Evolutionary conservation across 352 stramenopile genomes (phyloP).

Genomic region (Phytophthora hibernalis): DNA sequence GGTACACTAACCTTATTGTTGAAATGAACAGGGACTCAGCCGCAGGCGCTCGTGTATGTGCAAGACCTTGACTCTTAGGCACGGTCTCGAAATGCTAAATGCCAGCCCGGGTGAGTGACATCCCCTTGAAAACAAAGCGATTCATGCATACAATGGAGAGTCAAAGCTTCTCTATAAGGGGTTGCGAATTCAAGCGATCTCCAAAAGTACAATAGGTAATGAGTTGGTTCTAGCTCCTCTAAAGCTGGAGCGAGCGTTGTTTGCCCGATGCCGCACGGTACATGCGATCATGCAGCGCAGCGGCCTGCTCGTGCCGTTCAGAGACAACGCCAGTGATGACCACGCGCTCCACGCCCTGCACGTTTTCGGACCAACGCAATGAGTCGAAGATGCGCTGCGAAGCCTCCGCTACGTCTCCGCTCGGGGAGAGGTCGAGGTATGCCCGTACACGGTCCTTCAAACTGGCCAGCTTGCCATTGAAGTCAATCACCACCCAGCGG

Average conservation of each 20-base stretch:
- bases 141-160: conserved; percentile 15
- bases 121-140: conserved; percentile 10
- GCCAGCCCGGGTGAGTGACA: conserved; percentile 16
- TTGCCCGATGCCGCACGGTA: conserved; percentile 86
- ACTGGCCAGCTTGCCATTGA: conserved; percentile 56
- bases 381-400: conserved; percentile 85
- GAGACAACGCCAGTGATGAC: conserved; percentile 67
- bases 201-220: conserved; percentile 18
- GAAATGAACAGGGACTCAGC: conserved; percentile 58
- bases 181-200: conserved; percentile 25
- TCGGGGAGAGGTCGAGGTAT: conserved; percentile 83
- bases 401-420: conserved; percentile 72
- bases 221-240: conserved; percentile 18
- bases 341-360: conserved; percentile 72
- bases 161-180: conserved; percentile 26
- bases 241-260: conserved; percentile 54
- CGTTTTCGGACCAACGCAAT: conserved; percentile 85
- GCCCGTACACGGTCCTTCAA: conserved; percentile 61
- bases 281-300: conserved; percentile 85
- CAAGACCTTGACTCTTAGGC: conserved; percentile 84
- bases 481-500: conserved; percentile 86
- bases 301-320: conserved; percentile 70
- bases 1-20: conserved; percentile 4
- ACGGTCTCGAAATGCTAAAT: conserved; percentile 18
- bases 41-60: conserved; percentile 81